These are phyloP conservation scores for Boletellus ananas DNA, from an alignment of 768 basidiomycete species.

Conservation along the genomic window DNA sequence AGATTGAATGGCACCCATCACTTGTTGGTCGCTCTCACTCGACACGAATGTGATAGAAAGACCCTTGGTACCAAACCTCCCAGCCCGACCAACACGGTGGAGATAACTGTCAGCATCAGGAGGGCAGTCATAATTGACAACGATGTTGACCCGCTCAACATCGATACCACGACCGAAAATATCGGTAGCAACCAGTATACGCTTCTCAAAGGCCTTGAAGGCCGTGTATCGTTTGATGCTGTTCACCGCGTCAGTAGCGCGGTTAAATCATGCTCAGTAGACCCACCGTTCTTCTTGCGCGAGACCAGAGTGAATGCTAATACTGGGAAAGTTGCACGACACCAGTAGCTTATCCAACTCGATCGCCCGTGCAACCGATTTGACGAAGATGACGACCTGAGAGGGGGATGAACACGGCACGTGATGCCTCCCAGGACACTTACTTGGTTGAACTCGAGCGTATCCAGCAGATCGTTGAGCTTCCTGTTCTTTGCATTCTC, in stretches of 20 bases:
- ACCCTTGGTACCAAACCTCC: conserved; percentile 99
- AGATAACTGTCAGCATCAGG: conserved; percentile 97
- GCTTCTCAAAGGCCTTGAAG: conserved; percentile 99
- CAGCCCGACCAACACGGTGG: conserved; percentile 98
- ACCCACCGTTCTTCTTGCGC: conserved; percentile 93
- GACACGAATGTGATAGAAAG: conserved; percentile 97
- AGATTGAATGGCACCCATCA: conserved; percentile 92
- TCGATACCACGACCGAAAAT: conserved; percentile 99
- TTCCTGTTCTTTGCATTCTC: conserved; percentile 96
- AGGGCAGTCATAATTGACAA: conserved; percentile 98
- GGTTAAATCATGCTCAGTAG: background rate
- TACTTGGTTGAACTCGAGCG: conserved; percentile 97
- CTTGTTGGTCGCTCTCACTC: conserved; percentile 87
- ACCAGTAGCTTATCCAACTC: conserved; percentile 94
- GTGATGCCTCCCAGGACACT: conserved; percentile 1
- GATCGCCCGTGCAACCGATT: conserved; percentile 94
- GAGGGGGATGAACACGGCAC: conserved; percentile 1
- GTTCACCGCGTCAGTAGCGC: conserved; percentile 5
- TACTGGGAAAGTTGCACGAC: conserved; percentile 98
- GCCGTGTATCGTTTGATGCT: conserved; percentile 95
- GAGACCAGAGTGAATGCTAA: conserved; percentile 93
- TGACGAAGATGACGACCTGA: conserved; percentile 99
- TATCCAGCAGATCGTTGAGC: conserved; percentile 91
- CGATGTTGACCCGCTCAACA: conserved; percentile 99
- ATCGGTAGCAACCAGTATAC: conserved; percentile 97